phyloP scores from a whole-genome alignment of 495 filamentous ascomycete species.

The Aspergillus funiculosus region DNA sequence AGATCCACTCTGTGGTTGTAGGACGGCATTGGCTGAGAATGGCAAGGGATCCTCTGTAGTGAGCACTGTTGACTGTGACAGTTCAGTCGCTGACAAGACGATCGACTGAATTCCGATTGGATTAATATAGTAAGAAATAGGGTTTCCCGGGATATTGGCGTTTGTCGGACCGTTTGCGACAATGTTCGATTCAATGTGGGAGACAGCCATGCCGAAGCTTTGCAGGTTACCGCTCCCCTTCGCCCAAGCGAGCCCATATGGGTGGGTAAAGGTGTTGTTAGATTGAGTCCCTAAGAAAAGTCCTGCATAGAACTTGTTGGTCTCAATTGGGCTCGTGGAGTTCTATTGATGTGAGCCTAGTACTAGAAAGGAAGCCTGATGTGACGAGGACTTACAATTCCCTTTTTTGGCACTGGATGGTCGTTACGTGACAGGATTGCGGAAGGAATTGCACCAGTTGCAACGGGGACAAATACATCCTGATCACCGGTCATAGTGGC shows the following conservation, averaged over 20 bases:
- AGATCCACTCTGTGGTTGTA: slow-evolving; percentile 50
- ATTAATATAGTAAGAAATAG: slow-evolving; percentile 66
- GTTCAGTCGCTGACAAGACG: slow-evolving; percentile 69
- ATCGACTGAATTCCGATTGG: slow-evolving; percentile 79
- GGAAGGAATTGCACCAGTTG: slow-evolving; percentile 50
- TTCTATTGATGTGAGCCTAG: slow-evolving; percentile 20
- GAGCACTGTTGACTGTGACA: slow-evolving; percentile 53
- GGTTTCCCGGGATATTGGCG: slow-evolving; percentile 48
- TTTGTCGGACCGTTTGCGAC: slow-evolving; percentile 54
- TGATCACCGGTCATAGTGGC: slow-evolving; percentile 19
- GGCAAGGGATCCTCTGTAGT: slow-evolving; percentile 57
- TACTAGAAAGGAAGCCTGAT: slow-evolving; percentile 3
- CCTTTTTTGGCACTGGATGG: slow-evolving; percentile 46
- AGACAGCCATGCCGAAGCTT: slow-evolving; percentile 73
- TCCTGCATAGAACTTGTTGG: slow-evolving; percentile 93
- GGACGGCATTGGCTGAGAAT: slow-evolving; percentile 68
- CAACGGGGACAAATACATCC: slow-evolving; percentile 55
- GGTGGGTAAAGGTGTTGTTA: slow-evolving; percentile 70
- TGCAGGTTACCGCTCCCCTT: slow-evolving; percentile 57
- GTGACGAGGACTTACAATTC: slow-evolving; percentile 41
- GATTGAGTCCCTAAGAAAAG: slow-evolving; percentile 74
- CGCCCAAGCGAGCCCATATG: slow-evolving; percentile 76
- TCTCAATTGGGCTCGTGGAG: slow-evolving; percentile 54
- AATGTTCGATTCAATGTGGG: slow-evolving; percentile 62
- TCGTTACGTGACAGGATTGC: slow-evolving; percentile 46